phyloP scores from a whole-genome alignment of 805 yeast species.

The Teunomyces atbi region DNA sequence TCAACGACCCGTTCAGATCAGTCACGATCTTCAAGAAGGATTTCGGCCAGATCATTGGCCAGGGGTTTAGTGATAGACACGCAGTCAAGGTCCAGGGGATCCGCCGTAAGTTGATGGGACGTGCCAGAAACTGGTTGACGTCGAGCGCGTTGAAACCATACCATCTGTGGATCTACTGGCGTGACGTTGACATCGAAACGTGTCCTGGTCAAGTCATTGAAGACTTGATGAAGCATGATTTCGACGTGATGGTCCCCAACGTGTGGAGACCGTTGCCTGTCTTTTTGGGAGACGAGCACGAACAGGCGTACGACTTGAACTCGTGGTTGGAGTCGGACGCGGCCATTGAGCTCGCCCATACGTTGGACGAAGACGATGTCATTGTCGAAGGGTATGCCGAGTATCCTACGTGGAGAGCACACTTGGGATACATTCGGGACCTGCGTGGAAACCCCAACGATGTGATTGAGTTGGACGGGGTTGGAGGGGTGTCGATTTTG shows the following conservation, averaged over 20 bases:
- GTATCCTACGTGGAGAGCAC: conserved; percentile 83
- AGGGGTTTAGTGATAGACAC: conserved; percentile 80
- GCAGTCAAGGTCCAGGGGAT: conserved; percentile 85
- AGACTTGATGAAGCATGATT: conserved; percentile 64
- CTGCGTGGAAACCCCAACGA: conserved; percentile 59
- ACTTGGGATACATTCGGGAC: conserved; percentile 70
- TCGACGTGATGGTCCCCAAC: conserved; percentile 78
- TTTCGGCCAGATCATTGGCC: conserved; percentile 82
- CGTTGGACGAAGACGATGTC: conserved; percentile 74
- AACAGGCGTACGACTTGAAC: conserved; percentile 94
- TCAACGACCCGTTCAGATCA: conserved; percentile 69
- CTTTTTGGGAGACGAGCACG: conserved; percentile 66
- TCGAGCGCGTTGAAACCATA: conserved; percentile 73
- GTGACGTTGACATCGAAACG: conserved; percentile 84
- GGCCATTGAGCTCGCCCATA: conserved; percentile 64
- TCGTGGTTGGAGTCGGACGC: conserved; percentile 92
- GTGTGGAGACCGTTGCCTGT: conserved; percentile 98
- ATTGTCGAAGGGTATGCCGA: conserved; percentile 88
- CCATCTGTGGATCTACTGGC: conserved; percentile 90
- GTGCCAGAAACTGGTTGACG: conserved; percentile 83
- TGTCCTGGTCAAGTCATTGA: conserved; percentile 76
- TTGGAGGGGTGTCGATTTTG: conserved; percentile 81
- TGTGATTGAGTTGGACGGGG: conserved; percentile 74
- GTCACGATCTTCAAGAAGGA: conserved; percentile 79
- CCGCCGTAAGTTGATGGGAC: conserved; percentile 79